These are phyloP conservation scores for Yamadazyma aaseri DNA, from an alignment of 1,139 yeast species.

Conservation along the genomic window DNA sequence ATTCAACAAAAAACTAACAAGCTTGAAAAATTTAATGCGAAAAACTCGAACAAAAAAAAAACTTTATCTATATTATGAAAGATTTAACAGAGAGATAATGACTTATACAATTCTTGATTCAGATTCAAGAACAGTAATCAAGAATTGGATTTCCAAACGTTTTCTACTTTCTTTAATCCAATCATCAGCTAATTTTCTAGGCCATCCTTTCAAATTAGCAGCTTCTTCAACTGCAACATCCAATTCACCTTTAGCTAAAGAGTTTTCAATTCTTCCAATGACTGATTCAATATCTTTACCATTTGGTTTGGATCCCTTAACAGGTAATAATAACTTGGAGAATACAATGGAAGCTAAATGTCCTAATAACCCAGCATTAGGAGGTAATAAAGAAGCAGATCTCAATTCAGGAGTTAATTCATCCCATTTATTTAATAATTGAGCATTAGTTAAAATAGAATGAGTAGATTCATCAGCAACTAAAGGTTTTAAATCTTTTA, in stretches of 20 bases:
- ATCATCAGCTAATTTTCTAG: constrained; percentile 83
- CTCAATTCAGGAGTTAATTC: constrained; percentile 82
- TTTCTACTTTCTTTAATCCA: constrained; percentile 90
- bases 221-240: constrained; percentile 92
- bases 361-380: constrained; percentile 93
- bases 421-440: constrained; percentile 71
- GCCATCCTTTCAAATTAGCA: constrained; percentile 89
- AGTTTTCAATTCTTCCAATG: constrained; percentile 79
- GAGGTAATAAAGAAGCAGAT: constrained; percentile 85
- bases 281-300: constrained; percentile 89
- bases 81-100: background rate
- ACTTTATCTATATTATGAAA: too few species aligned
- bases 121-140: constrained; percentile 62
- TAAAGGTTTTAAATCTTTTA: constrained; percentile 37
- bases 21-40: too few species aligned
- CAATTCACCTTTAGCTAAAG: constrained; percentile 73
- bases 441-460: constrained; percentile 64
- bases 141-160: constrained; percentile 82
- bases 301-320: constrained; percentile 53
- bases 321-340: constrained; percentile 69
- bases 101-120: constrained; percentile 46
- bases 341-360: constrained; percentile 79
- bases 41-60: too few species aligned
- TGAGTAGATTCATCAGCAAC: constrained; percentile 52
- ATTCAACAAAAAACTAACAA: background rate